A percentile compares a stretch with the other conserved stretches of the same genome.
Conservation (phyloP, 1,139 yeast genomes). For the Pichia sp. region DNA sequence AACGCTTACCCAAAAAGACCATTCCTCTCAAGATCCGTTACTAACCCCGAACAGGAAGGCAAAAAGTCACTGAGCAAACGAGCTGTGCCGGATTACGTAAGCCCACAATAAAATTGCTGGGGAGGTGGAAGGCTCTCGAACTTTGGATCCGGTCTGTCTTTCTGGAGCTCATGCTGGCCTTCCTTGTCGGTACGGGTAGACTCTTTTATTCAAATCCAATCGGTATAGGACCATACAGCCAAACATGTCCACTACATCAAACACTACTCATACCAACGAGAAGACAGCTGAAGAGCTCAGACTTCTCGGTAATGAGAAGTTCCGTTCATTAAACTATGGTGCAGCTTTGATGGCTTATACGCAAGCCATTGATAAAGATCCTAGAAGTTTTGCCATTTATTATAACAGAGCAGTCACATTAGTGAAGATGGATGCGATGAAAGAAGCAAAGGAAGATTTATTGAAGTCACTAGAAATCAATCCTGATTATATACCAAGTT, state of each 20-base stretch:
- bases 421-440: conserved; percentile 33
- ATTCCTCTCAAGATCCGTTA: too few relatives aligned
- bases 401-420: conserved; percentile 40
- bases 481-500: conserved; percentile 36
- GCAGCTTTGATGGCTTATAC: conserved; percentile 37
- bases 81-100: too few relatives aligned
- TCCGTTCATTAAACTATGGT: conserved; percentile 31
- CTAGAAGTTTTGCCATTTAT: conserved; percentile 32
- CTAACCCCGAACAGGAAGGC: too few relatives aligned
- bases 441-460: conserved; percentile 36
- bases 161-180: too few relatives aligned
- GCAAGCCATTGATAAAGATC: conserved; percentile 33
- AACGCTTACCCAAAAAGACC: too few relatives aligned
- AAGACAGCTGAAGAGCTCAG: conserved; percentile 27
- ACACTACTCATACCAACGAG: background rate
- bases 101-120: too few relatives aligned
- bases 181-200: too few relatives aligned
- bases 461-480: conserved; percentile 31
- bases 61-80: too few relatives aligned
- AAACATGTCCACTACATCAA: background rate
- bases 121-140: too few relatives aligned
- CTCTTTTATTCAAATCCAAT: too few relatives aligned
- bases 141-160: too few relatives aligned
- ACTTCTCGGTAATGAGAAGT: conserved; percentile 33
- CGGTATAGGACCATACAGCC: background rate